Conservation (phyloP, 1,139 yeast species). For the Kodamaea fungicola region DNA sequence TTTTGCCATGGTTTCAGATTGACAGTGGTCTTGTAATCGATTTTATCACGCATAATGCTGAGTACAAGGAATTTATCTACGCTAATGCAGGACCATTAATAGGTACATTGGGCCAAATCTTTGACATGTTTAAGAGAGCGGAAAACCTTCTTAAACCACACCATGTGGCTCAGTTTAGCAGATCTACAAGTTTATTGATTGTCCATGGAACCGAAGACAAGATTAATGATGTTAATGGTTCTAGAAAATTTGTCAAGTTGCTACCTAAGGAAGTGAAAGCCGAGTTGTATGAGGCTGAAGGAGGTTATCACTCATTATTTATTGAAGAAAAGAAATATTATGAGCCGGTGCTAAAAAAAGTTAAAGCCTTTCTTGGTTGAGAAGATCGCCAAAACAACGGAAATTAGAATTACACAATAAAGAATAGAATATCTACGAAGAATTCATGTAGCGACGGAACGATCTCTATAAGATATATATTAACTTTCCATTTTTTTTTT, state of each 20-base stretch:
- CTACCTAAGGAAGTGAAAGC: conserved; percentile 27
- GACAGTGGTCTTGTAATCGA: conserved; percentile 55
- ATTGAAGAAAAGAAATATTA: conserved; percentile 41
- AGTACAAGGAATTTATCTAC: conserved; percentile 43
- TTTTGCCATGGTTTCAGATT: conserved; percentile 54
- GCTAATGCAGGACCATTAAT: conserved; percentile 38
- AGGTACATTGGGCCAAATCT: conserved; percentile 39
- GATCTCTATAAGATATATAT: no score
- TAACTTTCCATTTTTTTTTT: neutral
- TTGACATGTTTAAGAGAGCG: conserved; percentile 69
- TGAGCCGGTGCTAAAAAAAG: conserved; percentile 26
- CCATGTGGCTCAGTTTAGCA: conserved; percentile 40
- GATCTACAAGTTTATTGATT: conserved; percentile 32
- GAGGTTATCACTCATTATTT: conserved; percentile 44
- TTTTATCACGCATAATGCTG: conserved; percentile 52
- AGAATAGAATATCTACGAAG: no score
- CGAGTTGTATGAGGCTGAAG: conserved; percentile 24
- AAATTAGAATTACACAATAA: no score
- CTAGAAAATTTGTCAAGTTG: conserved; percentile 43
- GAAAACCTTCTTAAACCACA: conserved; percentile 42
- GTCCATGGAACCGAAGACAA: conserved; percentile 36
- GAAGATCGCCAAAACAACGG: no score
- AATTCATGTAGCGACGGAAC: no score
- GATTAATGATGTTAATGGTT: conserved; percentile 55
- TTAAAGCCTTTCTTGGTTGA: conserved; percentile 35